These are phyloP conservation scores for Pythium insidiosum DNA, from an alignment of 352 stramenopile genomes.

Conservation along the genomic window DNA sequence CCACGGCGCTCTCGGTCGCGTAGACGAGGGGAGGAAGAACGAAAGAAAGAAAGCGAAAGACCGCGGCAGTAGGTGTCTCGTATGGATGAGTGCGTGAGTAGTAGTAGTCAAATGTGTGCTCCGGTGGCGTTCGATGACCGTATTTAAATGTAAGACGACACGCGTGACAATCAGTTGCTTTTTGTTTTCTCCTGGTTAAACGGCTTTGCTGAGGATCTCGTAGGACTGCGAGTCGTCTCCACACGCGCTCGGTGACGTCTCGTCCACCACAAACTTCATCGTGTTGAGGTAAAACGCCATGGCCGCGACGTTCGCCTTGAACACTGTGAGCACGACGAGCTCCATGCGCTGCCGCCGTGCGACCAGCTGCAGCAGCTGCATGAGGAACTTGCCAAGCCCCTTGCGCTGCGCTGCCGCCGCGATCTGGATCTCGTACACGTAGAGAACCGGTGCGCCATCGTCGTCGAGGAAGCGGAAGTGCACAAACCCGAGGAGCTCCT, in stretches of 20 bases:
- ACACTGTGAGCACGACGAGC: slow-evolving; percentile 92
- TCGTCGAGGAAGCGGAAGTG: slow-evolving; percentile 93
- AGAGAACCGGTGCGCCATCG: slow-evolving; percentile 85
- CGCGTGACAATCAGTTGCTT: no score
- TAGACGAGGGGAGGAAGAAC: no score
- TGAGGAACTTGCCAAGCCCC: slow-evolving; percentile 88
- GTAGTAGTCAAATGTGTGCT: no score
- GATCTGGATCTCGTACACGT: slow-evolving; percentile 94
- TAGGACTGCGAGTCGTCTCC: slow-evolving; percentile 72
- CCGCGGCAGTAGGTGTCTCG: no score
- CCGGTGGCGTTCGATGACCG: no score
- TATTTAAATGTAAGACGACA: slow-evolving; percentile 10
- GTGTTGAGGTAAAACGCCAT: slow-evolving; percentile 88
- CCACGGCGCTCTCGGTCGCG: no score
- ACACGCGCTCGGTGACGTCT: slow-evolving; percentile 81
- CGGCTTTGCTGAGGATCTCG: slow-evolving; percentile 76
- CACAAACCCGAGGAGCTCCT: slow-evolving; percentile 64
- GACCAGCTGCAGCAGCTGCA: slow-evolving; percentile 84
- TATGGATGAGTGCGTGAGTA: no score
- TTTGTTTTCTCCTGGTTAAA: slow-evolving; percentile 5
- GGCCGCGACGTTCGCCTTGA: slow-evolving; percentile 83
- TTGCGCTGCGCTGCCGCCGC: slow-evolving; percentile 39
- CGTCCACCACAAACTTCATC: slow-evolving; percentile 85
- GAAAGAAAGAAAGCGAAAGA: no score
- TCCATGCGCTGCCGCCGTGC: slow-evolving; percentile 72